These are phyloP conservation scores for Gossypium thurberi DNA, from an alignment of 345 rosid species.

Conservation along the genomic window DNA sequence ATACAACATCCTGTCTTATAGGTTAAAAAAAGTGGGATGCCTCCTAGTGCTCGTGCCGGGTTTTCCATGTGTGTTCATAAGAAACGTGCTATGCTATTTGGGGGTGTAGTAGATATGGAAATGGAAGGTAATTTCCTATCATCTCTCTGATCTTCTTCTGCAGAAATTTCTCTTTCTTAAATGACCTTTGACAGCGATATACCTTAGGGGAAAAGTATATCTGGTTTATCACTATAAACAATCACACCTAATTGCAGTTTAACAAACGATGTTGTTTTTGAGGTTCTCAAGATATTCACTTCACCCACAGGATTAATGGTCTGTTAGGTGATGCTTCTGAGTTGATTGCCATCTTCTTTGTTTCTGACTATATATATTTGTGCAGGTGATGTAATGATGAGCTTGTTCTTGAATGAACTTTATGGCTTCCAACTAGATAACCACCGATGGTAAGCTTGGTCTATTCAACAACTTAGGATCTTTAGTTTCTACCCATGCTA, in stretches of 20 bases:
- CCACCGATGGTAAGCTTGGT: slow-evolving; percentile 68
- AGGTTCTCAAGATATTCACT: background rate
- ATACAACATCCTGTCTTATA: slow-evolving; percentile 20
- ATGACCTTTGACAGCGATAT: background rate
- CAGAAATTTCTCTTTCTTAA: slow-evolving; percentile 1
- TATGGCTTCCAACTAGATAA: slow-evolving; percentile 97
- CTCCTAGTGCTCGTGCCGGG: slow-evolving; percentile 93
- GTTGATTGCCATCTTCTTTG: background rate
- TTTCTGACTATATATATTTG: slow-evolving; percentile 13
- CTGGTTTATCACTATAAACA: background rate
- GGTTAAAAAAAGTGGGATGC: slow-evolving; percentile 97
- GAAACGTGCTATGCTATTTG: slow-evolving; percentile 88
- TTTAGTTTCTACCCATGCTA: slow-evolving; percentile 1
- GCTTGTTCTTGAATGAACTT: slow-evolving; percentile 91
- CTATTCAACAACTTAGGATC: background rate
- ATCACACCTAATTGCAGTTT: background rate
- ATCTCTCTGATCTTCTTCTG: background rate
- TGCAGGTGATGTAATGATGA: slow-evolving; percentile 89
- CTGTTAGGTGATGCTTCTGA: background rate
- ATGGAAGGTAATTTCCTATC: slow-evolving; percentile 56
- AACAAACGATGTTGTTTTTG: background rate
- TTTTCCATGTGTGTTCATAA: slow-evolving; percentile 91
- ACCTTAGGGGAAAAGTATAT: background rate
- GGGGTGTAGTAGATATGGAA: slow-evolving; percentile 97
- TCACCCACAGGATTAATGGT: background rate